These are phyloP conservation scores for Kurtzmaniella quercitrusa DNA, from an alignment of 1,139 yeast species.

Conservation along the genomic window DNA sequence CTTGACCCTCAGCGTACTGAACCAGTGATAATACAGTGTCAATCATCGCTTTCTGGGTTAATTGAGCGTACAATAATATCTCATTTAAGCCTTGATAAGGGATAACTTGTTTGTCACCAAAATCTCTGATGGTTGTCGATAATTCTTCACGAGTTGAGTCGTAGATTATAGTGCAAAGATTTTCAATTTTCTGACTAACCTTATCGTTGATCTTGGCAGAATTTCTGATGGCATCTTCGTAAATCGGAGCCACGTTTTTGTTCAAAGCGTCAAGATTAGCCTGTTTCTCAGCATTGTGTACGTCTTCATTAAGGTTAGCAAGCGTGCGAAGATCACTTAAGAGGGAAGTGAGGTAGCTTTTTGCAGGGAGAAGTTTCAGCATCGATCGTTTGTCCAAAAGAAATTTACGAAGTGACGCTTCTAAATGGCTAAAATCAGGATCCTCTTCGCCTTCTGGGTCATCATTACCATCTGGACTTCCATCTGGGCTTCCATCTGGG, in stretches of 20 bases:
- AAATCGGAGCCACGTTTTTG: conserved; percentile 56
- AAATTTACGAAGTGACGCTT: conserved; percentile 79
- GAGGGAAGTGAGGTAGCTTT: conserved; percentile 70
- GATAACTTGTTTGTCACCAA: conserved; percentile 57
- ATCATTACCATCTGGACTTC: conserved; percentile 31
- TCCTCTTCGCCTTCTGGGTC: conserved; percentile 25
- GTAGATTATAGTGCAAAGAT: conserved; percentile 55
- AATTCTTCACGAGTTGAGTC: conserved; percentile 56
- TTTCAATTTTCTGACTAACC: conserved; percentile 62
- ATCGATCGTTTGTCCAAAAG: conserved; percentile 84
- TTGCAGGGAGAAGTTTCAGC: conserved; percentile 90
- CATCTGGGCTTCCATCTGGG: conserved; percentile 23
- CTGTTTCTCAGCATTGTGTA: conserved; percentile 47
- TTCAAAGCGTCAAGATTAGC: conserved; percentile 46
- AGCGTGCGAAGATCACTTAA: conserved; percentile 61
- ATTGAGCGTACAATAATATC: conserved; percentile 65
- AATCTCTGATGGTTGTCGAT: conserved; percentile 46
- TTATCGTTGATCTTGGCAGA: conserved; percentile 55
- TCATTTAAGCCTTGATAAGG: conserved; percentile 61
- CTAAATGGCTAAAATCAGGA: conserved; percentile 80
- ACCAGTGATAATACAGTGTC: conserved; percentile 64
- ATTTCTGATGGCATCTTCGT: conserved; percentile 49
- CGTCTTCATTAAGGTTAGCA: conserved; percentile 56
- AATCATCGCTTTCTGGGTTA: conserved; percentile 67
- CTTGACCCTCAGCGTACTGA: conserved; percentile 58